A percentile compares a stretch with the other conserved stretches of the same genome.
Conservation (phyloP, 2,329 filamentous ascomycete species). For the Trichoderma breve region DNA sequence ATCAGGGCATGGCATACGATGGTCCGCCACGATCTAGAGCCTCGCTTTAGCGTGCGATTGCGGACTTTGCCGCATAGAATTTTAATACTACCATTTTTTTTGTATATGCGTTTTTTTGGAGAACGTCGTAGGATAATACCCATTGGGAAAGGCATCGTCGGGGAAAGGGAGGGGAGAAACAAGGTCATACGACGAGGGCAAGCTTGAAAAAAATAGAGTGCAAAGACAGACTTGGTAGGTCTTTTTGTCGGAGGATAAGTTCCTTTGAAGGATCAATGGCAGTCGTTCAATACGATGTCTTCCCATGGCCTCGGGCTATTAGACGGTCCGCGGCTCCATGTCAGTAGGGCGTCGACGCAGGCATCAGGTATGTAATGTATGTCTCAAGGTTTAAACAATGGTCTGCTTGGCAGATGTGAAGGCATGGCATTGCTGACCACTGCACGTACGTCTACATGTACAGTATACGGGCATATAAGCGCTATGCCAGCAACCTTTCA, state of each 20-base stretch:
- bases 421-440: background rate
- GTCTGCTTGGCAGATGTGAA: background rate
- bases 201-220: background rate
- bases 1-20: background rate
- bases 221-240: background rate
- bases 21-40: background rate
- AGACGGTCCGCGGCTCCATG: constrained; percentile 2
- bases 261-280: background rate
- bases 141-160: background rate
- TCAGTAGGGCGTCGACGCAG: constrained; percentile 6
- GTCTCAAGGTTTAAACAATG: background rate
- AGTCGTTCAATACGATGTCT: background rate
- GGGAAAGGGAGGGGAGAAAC: background rate
- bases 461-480: background rate
- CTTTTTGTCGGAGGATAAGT: constrained; percentile 6
- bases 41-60: background rate
- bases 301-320: constrained; percentile 5
- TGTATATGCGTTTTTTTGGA: background rate
- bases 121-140: background rate
- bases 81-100: background rate
- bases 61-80: background rate
- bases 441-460: background rate
- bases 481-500: background rate
- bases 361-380: background rate
- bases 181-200: background rate